phyloP scores from a whole-genome alignment of 208 protist genomes.

The Endotrypanum monterogeii region DNA sequence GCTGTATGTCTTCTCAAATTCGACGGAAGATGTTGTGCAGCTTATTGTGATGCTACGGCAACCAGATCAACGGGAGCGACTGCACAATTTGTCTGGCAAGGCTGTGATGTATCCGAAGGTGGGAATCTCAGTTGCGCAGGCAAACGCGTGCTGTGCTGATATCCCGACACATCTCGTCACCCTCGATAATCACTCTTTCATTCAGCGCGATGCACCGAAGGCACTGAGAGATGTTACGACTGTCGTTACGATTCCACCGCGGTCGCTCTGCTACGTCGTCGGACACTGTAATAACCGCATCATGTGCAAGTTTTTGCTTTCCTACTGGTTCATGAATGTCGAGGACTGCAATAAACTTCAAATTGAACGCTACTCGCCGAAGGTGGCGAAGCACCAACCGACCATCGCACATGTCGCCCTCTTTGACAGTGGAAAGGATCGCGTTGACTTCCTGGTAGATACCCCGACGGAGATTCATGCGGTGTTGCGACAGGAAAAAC shows the following conservation, averaged over 20 bases:
- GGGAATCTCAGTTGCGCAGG: conserved; percentile 41
- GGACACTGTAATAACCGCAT: conserved; percentile 43
- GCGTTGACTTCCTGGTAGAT: conserved; percentile 68
- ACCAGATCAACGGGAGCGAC: conserved; percentile 55
- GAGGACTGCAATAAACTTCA: conserved; percentile 27
- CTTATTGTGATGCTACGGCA: conserved; percentile 54
- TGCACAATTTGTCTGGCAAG: conserved; percentile 37
- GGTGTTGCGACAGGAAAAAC: conserved; percentile 50
- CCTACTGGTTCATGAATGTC: conserved; percentile 50
- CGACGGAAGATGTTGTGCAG: conserved; percentile 31
- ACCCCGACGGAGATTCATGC: conserved; percentile 57
- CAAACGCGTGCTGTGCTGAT: conserved; percentile 2
- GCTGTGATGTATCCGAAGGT: conserved; percentile 43
- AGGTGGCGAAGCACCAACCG: conserved; percentile 43
- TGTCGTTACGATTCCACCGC: conserved; percentile 46
- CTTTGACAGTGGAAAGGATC: conserved; percentile 37
- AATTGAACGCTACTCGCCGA: conserved; percentile 33
- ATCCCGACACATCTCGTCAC: conserved; percentile 65
- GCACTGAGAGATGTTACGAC: conserved; percentile 47
- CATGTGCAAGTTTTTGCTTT: conserved; percentile 58
- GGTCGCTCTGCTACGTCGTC: conserved; percentile 62
- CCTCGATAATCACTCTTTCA: conserved; percentile 56
- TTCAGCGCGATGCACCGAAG: conserved; percentile 42
- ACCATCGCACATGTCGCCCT: conserved; percentile 46
- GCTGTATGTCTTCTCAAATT: conserved; percentile 47